Evolutionary conservation across 176 grass and related monocot species (phyloP), one percentile per base, ranked within the genome.

Genomic region (Ensete glaucum): DNA sequence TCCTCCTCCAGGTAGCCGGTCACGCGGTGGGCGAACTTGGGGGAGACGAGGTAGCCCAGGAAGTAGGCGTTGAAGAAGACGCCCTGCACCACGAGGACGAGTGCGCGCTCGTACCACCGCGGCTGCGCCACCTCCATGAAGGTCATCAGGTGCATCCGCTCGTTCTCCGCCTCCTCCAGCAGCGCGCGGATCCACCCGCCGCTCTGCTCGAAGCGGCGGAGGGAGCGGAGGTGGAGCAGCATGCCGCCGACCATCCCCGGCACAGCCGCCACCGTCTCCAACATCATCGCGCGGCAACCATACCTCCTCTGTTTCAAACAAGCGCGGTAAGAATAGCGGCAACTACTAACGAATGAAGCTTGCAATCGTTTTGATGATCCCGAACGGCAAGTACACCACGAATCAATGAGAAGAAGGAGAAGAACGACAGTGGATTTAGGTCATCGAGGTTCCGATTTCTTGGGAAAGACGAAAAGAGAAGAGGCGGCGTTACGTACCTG

Each of bases 81-180:
- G 75, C 90, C 94, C 88, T 98, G 94, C 7, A 82, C 84, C 63
- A 83, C 53, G 73, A 98, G 22, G 54, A 98, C 94, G 27, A 98
- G 90, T 0, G 84, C 90, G 64, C 94, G 90, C 88, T 98, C 94
- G 82, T 92, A 91, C 94, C 94, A 98, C 0, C 17, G 17, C 0
- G 94, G 94, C 29, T 84, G 79, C 75, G 86, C 64, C 64, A 98
- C 94, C 88, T 98, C 94, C 11, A 98, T 72, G 80, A 98, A 89
- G 9, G 90, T 98, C 94, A 98, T 98, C 68, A 98, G 88, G 78
- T 98, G 94, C 94, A 98, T 98, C 22, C 94, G 88, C 90, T 98
- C 94, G 83, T 98, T 98, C 90, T 98, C 94, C 53, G 94, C 94
- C 76, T 98, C 94, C 83, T 98, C 94, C 8, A 93, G 82, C 7